These are phyloP conservation scores for Starmerella scarabaei DNA, from an alignment of 805 yeast species.

Conservation along the genomic window DNA sequence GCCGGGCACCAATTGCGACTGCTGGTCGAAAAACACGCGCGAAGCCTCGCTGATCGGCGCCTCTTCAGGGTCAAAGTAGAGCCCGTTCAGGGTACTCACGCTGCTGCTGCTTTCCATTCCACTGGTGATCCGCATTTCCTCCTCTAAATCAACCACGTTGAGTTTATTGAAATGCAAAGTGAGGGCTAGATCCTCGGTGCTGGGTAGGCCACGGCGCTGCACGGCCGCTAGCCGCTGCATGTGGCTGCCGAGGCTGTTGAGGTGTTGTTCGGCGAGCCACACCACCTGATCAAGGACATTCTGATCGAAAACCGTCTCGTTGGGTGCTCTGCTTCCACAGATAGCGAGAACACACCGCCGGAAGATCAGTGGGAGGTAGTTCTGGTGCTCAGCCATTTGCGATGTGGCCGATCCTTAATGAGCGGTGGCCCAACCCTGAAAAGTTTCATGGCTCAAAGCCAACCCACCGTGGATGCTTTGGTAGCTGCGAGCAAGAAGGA, in stretches of 20 bases:
- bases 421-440: background rate
- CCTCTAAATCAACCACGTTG: constrained; percentile 24
- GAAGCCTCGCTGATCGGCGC: constrained; percentile 33
- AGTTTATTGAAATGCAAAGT: constrained; percentile 24
- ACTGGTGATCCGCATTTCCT: constrained; percentile 20
- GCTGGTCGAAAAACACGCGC: constrained; percentile 41
- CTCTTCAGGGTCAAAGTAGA: constrained; percentile 22
- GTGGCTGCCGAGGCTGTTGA: constrained; percentile 21
- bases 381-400: constrained; percentile 9
- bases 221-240: constrained; percentile 23
- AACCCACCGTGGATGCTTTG: constrained; percentile 11
- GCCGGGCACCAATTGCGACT: constrained; percentile 42
- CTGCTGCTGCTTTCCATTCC: constrained; percentile 10
- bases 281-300: constrained; percentile 25
- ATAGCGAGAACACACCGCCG: constrained; percentile 23
- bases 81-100: constrained; percentile 21
- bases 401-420: background rate
- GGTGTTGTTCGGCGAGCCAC: constrained; percentile 25
- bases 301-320: constrained; percentile 13
- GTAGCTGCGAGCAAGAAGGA: constrained; percentile 12
- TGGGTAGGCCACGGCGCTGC: constrained; percentile 28
- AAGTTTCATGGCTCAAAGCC: background rate
- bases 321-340: constrained; percentile 15
- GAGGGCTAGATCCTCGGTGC: constrained; percentile 26
- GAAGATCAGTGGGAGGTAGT: constrained; percentile 20